phyloP scores from a whole-genome alignment of 768 basidiomycete species.

The Paxillus ammoniavirescens region DNA sequence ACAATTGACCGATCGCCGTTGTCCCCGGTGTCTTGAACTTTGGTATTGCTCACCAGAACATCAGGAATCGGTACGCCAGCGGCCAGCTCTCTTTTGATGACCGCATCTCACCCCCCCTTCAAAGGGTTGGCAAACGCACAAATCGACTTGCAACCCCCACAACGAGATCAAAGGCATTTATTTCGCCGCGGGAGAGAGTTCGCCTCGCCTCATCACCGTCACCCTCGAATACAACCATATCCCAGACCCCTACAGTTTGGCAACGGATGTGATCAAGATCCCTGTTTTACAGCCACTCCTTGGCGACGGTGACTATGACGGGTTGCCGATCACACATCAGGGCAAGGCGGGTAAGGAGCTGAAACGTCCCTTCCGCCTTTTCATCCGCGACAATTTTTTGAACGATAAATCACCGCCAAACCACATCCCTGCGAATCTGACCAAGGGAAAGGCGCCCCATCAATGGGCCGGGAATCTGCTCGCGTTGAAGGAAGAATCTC shows the following conservation, averaged over 20 bases:
- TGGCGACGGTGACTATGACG: neutral
- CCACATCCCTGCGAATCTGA: neutral
- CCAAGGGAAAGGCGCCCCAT: neutral
- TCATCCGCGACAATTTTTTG: slow-evolving; percentile 9
- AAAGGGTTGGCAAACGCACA: too few species aligned
- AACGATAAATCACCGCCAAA: slow-evolving; percentile 12
- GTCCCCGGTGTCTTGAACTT: too few species aligned
- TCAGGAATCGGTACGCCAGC: too few species aligned
- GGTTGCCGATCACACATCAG: neutral
- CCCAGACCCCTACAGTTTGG: neutral
- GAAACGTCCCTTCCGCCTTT: neutral
- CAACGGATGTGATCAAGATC: neutral
- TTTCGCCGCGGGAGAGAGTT: neutral
- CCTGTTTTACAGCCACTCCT: neutral
- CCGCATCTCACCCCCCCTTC: too few species aligned
- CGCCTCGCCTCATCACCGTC: neutral
- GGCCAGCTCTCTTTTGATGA: too few species aligned
- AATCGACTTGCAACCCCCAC: too few species aligned
- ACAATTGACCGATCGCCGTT: too few species aligned
- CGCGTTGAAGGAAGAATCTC: neutral
- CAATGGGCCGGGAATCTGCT: slow-evolving; percentile 10
- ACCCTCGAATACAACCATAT: neutral
- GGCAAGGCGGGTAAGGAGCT: neutral
- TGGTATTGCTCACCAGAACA: too few species aligned
- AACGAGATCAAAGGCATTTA: too few species aligned